phyloP scores from a whole-genome alignment of 2,329 filamentous ascomycete genomes.

The Hypoxylon sp. region DNA sequence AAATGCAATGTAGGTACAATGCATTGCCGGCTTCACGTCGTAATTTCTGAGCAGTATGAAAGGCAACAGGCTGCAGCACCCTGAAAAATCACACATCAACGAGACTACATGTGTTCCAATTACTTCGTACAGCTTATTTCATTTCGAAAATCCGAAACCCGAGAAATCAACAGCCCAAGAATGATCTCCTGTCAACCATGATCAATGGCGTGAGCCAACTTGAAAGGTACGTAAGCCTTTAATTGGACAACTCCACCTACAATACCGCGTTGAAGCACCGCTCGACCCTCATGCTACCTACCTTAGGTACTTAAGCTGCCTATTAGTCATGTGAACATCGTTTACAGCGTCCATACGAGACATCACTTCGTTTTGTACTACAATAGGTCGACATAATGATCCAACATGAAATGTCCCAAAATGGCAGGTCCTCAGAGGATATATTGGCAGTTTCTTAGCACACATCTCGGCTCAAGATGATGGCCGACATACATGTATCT shows the following conservation, averaged over 20 bases:
- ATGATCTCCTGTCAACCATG: neutral
- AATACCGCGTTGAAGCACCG: constrained; percentile 10
- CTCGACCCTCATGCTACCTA: constrained; percentile 5
- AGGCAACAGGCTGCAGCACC: constrained; percentile 20
- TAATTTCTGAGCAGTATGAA: constrained; percentile 20
- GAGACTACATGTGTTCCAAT: constrained; percentile 16
- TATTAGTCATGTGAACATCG: constrained; percentile 34
- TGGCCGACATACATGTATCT: constrained; percentile 30
- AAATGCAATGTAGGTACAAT: constrained; percentile 38
- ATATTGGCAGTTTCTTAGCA: constrained; percentile 13
- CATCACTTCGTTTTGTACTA: constrained; percentile 25
- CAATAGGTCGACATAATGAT: constrained; percentile 26
- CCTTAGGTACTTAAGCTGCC: neutral
- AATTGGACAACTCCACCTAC: neutral
- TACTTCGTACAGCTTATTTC: constrained; percentile 16
- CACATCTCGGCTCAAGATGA: constrained; percentile 10
- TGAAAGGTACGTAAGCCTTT: neutral
- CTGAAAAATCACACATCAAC: constrained; percentile 11
- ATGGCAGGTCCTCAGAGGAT: constrained; percentile 37
- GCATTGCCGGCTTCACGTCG: constrained; percentile 19
- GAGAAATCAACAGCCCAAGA: constrained; percentile 14
- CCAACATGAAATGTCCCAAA: constrained; percentile 23
- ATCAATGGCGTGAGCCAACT: constrained; percentile 2
- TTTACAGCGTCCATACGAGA: constrained; percentile 21
- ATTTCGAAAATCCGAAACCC: constrained; percentile 24